Conservation (phyloP, 192 early-diverging fungal genomes). For the Coemansia sp. region DNA sequence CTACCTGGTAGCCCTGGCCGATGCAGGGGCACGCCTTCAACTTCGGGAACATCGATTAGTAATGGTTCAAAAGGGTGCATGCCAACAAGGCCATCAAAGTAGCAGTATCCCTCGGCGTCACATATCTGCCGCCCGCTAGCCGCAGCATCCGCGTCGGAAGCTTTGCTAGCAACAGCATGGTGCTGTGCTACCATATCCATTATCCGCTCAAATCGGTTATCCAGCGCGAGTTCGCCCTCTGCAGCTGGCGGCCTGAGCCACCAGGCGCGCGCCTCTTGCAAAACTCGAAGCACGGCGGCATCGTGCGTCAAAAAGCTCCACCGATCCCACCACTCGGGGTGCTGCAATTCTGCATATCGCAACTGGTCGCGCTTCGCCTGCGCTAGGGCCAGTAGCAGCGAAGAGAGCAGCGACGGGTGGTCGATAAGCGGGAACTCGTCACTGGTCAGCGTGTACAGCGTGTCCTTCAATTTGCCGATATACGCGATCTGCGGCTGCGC, state of each 20-base stretch:
- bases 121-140: slow-evolving; percentile 8
- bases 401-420: slow-evolving; percentile 41
- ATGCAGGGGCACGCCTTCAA: slow-evolving; percentile 25
- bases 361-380: slow-evolving; percentile 38
- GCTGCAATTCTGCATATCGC: slow-evolving; percentile 45
- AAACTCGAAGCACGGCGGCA: slow-evolving; percentile 37
- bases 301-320: slow-evolving; percentile 46
- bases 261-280: slow-evolving; percentile 45
- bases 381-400: slow-evolving; percentile 41
- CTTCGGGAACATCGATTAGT: slow-evolving; percentile 8
- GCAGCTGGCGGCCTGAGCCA: slow-evolving; percentile 27
- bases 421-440: slow-evolving; percentile 67
- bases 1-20: slow-evolving; percentile 20
- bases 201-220: slow-evolving; percentile 32
- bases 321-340: slow-evolving; percentile 45
- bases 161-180: slow-evolving; percentile 7
- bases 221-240: slow-evolving; percentile 7
- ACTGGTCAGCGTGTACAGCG: slow-evolving; percentile 66
- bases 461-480: slow-evolving; percentile 63
- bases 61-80: slow-evolving; percentile 29
- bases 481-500: slow-evolving; percentile 55
- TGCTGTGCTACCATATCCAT: slow-evolving; percentile 24
- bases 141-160: background rate
- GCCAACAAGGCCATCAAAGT: slow-evolving; percentile 28
- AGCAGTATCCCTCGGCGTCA: slow-evolving; percentile 19